phyloP scores from a whole-genome alignment of 2,329 filamentous ascomycete species.

The Penicillium sp. region DNA sequence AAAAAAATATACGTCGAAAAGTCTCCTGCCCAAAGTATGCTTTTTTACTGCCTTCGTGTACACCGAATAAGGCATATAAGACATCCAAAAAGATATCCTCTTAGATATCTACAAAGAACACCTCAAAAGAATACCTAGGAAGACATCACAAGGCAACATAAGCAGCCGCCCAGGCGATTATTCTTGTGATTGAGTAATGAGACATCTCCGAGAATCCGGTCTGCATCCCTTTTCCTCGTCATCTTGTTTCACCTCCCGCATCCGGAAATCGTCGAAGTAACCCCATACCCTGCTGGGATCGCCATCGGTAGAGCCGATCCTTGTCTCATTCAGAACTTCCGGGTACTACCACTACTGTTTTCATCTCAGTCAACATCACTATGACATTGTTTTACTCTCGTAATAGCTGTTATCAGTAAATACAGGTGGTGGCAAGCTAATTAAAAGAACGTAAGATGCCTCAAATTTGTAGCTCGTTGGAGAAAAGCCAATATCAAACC shows the following conservation, averaged over 20 bases:
- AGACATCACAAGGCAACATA: too few relatives aligned
- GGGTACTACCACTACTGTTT: slow-evolving; percentile 1
- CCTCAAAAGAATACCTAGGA: too few relatives aligned
- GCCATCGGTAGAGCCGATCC: neutral
- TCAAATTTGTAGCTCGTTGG: neutral
- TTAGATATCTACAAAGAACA: too few relatives aligned
- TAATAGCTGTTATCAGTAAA: neutral
- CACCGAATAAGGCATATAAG: too few relatives aligned
- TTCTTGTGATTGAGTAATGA: neutral
- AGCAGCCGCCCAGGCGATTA: too few relatives aligned
- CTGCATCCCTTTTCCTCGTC: neutral
- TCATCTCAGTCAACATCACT: neutral
- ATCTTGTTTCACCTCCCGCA: neutral
- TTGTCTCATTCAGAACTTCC: neutral
- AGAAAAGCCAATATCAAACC: neutral
- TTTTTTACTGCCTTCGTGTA: too few relatives aligned
- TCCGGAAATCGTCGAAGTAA: neutral
- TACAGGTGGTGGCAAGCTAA: neutral
- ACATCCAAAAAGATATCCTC: too few relatives aligned
- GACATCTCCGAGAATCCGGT: neutral
- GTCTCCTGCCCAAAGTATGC: too few relatives aligned
- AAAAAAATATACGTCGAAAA: too few relatives aligned
- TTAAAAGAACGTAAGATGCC: neutral
- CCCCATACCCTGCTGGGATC: neutral
- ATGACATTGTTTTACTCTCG: neutral